phyloP scores from a whole-genome alignment of 805 yeast genomes.

The Wickerhamomyces ciferrii region DNA sequence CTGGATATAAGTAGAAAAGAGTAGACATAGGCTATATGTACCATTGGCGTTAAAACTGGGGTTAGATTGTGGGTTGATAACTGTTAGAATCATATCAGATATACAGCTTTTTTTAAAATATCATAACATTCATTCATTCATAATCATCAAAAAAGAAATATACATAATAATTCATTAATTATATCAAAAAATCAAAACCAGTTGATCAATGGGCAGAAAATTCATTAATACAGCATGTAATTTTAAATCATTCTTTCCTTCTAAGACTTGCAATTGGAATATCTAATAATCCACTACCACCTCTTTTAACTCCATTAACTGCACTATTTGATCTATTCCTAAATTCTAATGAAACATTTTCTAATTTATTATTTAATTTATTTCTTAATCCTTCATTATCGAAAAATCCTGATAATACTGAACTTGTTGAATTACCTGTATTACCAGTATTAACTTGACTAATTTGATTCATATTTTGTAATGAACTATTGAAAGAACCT shows the following conservation, averaged over 20 bases:
- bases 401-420: neutral
- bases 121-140: neutral
- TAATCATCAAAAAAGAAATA: neutral
- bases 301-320: conserved; percentile 3
- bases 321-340: conserved; percentile 1
- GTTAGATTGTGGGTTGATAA: too few species aligned
- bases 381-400: conserved; percentile 6
- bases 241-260: conserved; percentile 10
- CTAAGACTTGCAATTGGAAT: conserved; percentile 19
- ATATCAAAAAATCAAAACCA: too few species aligned
- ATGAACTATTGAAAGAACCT: neutral
- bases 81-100: too few species aligned
- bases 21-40: too few species aligned
- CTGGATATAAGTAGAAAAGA: too few species aligned
- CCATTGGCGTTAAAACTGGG: too few species aligned
- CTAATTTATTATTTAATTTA: conserved; percentile 9
- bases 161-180: neutral
- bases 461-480: conserved; percentile 1
- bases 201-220: too few species aligned
- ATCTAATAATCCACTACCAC: conserved; percentile 4
- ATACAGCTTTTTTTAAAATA: too few species aligned
- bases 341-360: conserved; percentile 3
- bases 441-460: neutral
- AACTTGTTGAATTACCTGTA: neutral
- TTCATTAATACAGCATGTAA: too few species aligned